Evolutionary conservation across 148 eudicot genomes (phyloP).

Genomic region (Polygonum maritimum): DNA sequence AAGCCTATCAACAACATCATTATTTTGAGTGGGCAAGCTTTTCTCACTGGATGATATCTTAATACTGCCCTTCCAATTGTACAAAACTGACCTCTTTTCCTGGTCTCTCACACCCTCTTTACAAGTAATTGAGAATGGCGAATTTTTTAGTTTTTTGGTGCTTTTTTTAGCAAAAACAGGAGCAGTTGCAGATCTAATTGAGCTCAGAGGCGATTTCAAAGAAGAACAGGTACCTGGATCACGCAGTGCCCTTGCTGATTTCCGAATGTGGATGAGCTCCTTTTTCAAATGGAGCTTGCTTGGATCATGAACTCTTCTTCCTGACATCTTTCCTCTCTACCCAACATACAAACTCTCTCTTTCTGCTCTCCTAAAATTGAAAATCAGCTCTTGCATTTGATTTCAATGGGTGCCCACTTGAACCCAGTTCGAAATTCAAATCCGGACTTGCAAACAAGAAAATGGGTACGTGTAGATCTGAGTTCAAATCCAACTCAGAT

Average conservation of each 20-base stretch:
- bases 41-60: constrained; percentile 69
- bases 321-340: constrained; percentile 20
- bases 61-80: constrained; percentile 65
- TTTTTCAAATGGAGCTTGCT: constrained; percentile 89
- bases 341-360: not conserved
- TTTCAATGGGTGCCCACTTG: not conserved
- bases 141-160: not conserved
- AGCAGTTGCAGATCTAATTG: constrained; percentile 58
- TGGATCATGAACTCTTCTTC: constrained; percentile 54
- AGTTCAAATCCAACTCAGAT: not conserved
- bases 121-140: constrained; percentile 10
- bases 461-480: constrained; percentile 3
- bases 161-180: constrained; percentile 9
- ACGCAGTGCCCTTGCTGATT: constrained; percentile 63
- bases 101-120: constrained; percentile 16
- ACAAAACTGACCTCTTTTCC: constrained; percentile 55
- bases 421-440: constrained; percentile 6
- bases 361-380: not conserved
- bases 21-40: constrained; percentile 27
- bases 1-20: constrained; percentile 36
- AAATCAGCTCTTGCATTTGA: not conserved
- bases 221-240: constrained; percentile 95
- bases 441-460: not conserved
- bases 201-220: constrained; percentile 74
- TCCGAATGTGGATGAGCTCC: constrained; percentile 88